phyloP scores from a whole-genome alignment of 768 basidiomycete species.

The Basidioascus undulatus region DNA sequence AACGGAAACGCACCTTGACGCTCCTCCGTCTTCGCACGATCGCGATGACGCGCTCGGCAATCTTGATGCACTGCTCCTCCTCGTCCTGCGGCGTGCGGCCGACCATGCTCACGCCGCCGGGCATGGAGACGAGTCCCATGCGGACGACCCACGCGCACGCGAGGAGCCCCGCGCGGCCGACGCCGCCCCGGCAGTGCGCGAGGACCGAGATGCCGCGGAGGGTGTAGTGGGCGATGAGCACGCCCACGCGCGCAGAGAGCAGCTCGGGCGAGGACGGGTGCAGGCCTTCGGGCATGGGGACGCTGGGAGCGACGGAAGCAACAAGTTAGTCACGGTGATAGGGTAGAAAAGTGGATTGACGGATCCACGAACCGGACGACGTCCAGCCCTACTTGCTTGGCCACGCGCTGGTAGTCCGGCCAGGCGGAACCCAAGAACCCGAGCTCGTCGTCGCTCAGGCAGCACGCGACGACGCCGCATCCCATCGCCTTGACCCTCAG shows the following conservation, averaged over 20 bases:
- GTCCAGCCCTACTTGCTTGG: constrained; percentile 42
- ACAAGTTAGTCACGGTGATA: constrained; percentile 1
- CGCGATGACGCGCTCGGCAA: constrained; percentile 47
- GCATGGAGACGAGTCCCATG: constrained; percentile 65
- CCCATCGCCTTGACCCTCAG: constrained; percentile 40
- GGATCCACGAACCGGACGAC: constrained; percentile 45
- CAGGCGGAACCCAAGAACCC: constrained; percentile 67
- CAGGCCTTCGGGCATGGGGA: constrained; percentile 78
- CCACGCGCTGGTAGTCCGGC: constrained; percentile 42
- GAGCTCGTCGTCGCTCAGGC: constrained; percentile 28
- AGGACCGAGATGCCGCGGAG: constrained; percentile 44
- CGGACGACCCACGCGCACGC: constrained; percentile 83
- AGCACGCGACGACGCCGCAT: constrained; percentile 57
- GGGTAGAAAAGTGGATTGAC: neutral
- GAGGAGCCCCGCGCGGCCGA: constrained; percentile 75
- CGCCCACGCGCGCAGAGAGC: constrained; percentile 41
- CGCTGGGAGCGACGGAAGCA: constrained; percentile 21
- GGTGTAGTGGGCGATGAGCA: constrained; percentile 46
- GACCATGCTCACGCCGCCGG: constrained; percentile 15
- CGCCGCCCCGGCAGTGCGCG: constrained; percentile 80
- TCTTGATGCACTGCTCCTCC: constrained; percentile 20
- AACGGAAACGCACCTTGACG: constrained; percentile 15
- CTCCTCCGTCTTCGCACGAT: constrained; percentile 54
- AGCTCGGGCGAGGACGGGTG: constrained; percentile 34
- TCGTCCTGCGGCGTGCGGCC: constrained; percentile 4